phyloP scores from a whole-genome alignment of 2,329 filamentous ascomycete species.

The Ceratocystis diversiconidia region DNA sequence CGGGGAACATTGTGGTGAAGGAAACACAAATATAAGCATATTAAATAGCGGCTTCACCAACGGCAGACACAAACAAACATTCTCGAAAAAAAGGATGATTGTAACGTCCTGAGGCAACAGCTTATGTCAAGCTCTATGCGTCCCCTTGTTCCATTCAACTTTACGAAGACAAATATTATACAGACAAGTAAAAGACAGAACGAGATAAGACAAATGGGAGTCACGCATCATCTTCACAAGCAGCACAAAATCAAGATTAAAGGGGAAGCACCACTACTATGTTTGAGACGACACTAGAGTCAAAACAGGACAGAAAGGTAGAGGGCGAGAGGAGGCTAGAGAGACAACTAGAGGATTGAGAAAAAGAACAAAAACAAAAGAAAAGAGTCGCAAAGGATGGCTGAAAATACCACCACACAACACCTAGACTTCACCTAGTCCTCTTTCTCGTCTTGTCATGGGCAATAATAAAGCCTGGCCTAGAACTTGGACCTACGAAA shows the following conservation, averaged over 20 bases:
- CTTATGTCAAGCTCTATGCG: no score
- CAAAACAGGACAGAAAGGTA: not conserved
- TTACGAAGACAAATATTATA: no score
- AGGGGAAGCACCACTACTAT: slow-evolving; percentile 3
- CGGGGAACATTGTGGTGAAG: not conserved
- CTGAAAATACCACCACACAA: not conserved
- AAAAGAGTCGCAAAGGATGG: not conserved
- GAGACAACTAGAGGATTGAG: not conserved
- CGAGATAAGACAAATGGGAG: not conserved
- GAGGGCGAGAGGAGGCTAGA: not conserved
- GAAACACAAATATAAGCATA: not conserved
- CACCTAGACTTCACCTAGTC: no score
- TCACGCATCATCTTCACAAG: not conserved
- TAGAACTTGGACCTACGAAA: no score
- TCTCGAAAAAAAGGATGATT: not conserved
- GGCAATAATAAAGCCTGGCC: no score
- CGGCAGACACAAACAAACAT: not conserved
- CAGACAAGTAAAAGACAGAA: no score
- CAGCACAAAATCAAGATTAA: not conserved
- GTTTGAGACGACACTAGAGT: slow-evolving; percentile 7
- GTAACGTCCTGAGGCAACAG: no score
- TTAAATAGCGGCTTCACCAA: not conserved
- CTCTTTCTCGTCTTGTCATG: not conserved
- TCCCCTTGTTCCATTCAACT: no score
- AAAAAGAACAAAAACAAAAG: not conserved